A percentile compares a stretch with the other conserved stretches of the same genome.
These are phyloP conservation scores for Termitomyces bulborhizus DNA, from an alignment of 768 basidiomycete species.

Conservation along the genomic window DNA sequence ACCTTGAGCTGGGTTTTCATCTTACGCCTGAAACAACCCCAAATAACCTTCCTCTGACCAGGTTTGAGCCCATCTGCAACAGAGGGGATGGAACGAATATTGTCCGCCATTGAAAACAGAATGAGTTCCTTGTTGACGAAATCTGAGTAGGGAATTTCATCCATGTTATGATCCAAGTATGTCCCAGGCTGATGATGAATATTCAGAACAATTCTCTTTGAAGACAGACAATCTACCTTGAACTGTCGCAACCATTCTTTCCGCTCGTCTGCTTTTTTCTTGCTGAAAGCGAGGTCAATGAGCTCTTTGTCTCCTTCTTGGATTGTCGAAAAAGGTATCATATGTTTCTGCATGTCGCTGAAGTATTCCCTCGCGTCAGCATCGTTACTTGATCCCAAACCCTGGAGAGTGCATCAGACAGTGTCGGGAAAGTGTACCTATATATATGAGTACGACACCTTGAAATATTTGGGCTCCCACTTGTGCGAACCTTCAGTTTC, in stretches of 20 bases:
- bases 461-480: constrained; percentile 96
- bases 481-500: constrained; percentile 67
- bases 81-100: constrained; percentile 95
- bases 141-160: constrained; percentile 83
- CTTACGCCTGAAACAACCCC: constrained; percentile 94
- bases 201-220: not conserved
- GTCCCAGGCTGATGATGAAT: constrained; percentile 70
- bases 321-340: constrained; percentile 84
- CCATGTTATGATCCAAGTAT: constrained; percentile 81
- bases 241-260: constrained; percentile 98
- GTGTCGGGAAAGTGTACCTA: not conserved
- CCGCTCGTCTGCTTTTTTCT: constrained; percentile 97
- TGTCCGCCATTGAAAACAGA: constrained; percentile 99
- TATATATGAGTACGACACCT: constrained; percentile 48
- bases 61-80: constrained; percentile 94
- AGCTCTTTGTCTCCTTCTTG: constrained; percentile 80
- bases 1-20: constrained; percentile 90
- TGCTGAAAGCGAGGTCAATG: constrained; percentile 98
- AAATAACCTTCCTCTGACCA: constrained; percentile 94
- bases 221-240: constrained; percentile 43
- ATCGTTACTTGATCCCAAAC: constrained; percentile 91
- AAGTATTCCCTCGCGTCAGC: constrained; percentile 93
- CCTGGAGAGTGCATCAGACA: constrained; percentile 40
- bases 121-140: constrained; percentile 99
- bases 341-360: constrained; percentile 84